Evolutionary conservation across 2,329 filamentous ascomycete genomes (phyloP), one percentile per base, ranked within the genome.

Genomic region (Byssochlamys sp.): DNA sequence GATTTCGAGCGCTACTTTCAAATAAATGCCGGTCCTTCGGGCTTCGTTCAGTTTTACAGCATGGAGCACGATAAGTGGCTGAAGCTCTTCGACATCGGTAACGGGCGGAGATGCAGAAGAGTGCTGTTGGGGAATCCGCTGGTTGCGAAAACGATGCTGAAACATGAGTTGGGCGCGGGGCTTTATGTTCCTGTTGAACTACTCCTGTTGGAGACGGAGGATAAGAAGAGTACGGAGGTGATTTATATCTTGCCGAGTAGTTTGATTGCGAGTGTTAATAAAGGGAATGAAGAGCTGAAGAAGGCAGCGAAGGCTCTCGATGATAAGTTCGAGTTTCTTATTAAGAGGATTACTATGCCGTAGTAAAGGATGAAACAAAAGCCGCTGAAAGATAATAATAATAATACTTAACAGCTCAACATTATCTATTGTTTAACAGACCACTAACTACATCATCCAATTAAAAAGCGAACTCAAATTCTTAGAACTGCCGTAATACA

Each of bases 201-300:
- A 26, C 54, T 33, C 24, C 2, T 55, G 35, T 28, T 49, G 33
- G 54, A 51, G 19, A 5, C n/a, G 54, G 24, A 26, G 39, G 39
- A 45, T 45, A 45, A 45, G 39, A 45, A 45, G 26, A 25, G 39
- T 2, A 29, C 24, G 24, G 54, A 45, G 7, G 12, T 51, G 3
- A 19, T 55, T 11, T 55, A 55, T 29, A 45, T 51, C 25, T 12
- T 55, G 54, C 39, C 39, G 9, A 55, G 54, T 27, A 55, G 54
- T 55, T 19, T 51, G 29, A 48, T 50, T 31, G 39, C 26, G 19
- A 33, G 28, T 14, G 10, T 6, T 14, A 19, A 45, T 45, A 45
- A 19, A 14, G 39, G n/a, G 14, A 45, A 45, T 45, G 39, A 45
- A 19, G 19, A 45, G 39, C 19, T 45, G 39, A 45, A 45, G 39